Percentiles rank a stretch among this genome's conserved stretches.
These are phyloP conservation scores for Xeromyces bisporus DNA, from an alignment of 495 filamentous ascomycete genomes.

Conservation along the genomic window DNA sequence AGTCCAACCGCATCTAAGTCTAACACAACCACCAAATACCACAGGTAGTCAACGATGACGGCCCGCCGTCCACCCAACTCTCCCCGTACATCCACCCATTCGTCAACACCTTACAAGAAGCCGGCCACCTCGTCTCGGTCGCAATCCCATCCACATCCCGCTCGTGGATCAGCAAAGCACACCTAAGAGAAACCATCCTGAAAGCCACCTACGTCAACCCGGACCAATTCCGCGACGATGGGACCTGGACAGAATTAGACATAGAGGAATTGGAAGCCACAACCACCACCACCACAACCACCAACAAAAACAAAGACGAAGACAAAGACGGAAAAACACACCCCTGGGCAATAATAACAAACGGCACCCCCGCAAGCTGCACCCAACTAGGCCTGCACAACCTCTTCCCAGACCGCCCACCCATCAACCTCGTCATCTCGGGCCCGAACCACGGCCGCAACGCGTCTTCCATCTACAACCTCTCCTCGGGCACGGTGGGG, in stretches of 20 bases:
- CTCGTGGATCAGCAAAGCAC: constrained; percentile 96
- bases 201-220: constrained; percentile 71
- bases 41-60: constrained; percentile 83
- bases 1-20: too few relatives aligned
- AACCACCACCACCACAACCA: neutral
- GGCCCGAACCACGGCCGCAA: constrained; percentile 95
- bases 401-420: constrained; percentile 58
- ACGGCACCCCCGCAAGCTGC: constrained; percentile 76
- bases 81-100: constrained; percentile 85
- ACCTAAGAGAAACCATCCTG: constrained; percentile 71
- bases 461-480: constrained; percentile 76
- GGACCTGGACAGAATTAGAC: constrained; percentile 19
- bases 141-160: constrained; percentile 79
- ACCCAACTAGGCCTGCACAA: constrained; percentile 80
- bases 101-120: constrained; percentile 54
- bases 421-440: constrained; percentile 70
- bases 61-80: constrained; percentile 68
- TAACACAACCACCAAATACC: neutral
- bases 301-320: constrained; percentile 11
- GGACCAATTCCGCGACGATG: constrained; percentile 38
- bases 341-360: constrained; percentile 65
- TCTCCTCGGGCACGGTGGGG: constrained; percentile 77
- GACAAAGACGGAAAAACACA: constrained; percentile 16
- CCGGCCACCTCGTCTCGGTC: constrained; percentile 80
- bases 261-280: neutral